Evolutionary conservation across 176 grass and related monocot species (phyloP).

Genomic region (Urochloa ruziziensis): DNA sequence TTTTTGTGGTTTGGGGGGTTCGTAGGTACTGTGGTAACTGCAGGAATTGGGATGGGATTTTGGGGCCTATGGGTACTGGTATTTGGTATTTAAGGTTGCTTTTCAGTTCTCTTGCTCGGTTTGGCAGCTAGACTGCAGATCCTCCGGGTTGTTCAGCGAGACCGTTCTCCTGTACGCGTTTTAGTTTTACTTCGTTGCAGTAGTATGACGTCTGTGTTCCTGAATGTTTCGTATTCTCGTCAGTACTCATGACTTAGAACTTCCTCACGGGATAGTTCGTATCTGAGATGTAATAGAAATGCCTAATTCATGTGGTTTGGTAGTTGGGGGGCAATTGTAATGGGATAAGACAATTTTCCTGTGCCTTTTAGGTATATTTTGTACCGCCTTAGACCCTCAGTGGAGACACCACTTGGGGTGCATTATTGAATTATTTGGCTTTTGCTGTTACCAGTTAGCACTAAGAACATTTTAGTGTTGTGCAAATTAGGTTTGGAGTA

Average conservation of each 20-base stretch:
- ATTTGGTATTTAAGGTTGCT: background rate
- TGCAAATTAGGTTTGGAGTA: background rate
- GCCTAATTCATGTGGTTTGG: background rate
- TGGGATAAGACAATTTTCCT: background rate
- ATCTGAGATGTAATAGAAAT: background rate
- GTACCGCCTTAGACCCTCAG: background rate
- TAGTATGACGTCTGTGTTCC: background rate
- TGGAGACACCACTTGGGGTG: background rate
- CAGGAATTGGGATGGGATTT: background rate
- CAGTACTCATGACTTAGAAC: background rate
- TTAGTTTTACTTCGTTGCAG: background rate
- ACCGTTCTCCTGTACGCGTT: background rate
- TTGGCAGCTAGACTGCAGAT: background rate
- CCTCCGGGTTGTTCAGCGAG: background rate
- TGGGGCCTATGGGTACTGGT: background rate
- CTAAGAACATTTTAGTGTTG: background rate
- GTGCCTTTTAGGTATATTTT: background rate
- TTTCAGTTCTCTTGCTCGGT: background rate
- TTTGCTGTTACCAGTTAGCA: background rate
- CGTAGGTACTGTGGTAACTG: background rate
- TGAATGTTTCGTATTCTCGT: background rate
- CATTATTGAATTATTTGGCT: background rate
- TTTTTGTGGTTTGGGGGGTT: background rate
- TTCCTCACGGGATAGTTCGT: background rate
- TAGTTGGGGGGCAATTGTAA: background rate